These are phyloP conservation scores for Phialophora tarda DNA, from an alignment of 2,329 filamentous ascomycete genomes.

Conservation along the genomic window DNA sequence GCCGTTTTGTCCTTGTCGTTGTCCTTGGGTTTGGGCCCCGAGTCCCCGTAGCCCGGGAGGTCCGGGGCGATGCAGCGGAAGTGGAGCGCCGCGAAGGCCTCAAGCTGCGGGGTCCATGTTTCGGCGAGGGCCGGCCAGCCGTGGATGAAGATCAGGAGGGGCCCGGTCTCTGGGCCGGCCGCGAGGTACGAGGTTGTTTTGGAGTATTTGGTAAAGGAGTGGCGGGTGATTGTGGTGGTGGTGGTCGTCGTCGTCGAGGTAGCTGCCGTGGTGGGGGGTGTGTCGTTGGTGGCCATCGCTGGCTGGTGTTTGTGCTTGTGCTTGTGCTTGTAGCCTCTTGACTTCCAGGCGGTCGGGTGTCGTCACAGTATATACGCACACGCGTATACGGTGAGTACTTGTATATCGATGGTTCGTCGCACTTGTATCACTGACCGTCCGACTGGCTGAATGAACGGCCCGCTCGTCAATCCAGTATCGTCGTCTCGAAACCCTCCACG, in stretches of 20 bases:
- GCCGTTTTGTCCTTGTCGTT: conserved; percentile 19
- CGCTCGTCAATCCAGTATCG: too few species aligned
- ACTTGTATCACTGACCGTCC: too few species aligned
- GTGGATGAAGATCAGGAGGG: conserved; percentile 50
- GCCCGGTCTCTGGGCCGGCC: conserved; percentile 23
- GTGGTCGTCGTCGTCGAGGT: background rate
- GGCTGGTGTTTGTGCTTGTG: background rate
- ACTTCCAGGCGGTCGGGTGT: too few species aligned
- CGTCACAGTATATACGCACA: too few species aligned
- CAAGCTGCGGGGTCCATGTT: conserved; percentile 53
- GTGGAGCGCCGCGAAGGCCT: conserved; percentile 47
- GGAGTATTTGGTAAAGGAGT: conserved; percentile 10
- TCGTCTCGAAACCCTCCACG: too few species aligned
- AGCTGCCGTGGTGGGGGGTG: too few species aligned
- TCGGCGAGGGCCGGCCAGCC: conserved; percentile 57
- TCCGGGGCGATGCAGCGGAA: conserved; percentile 51
- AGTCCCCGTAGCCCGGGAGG: conserved; percentile 48
- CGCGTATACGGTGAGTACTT: too few species aligned
- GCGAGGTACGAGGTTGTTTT: conserved; percentile 32
- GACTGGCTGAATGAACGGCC: too few species aligned
- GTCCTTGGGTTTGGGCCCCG: conserved; percentile 16
- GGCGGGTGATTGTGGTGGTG: conserved; percentile 16
- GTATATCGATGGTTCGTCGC: too few species aligned
- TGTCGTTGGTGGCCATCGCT: background rate
- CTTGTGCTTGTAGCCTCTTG: background rate